Conservation (phyloP, 2,329 filamentous ascomycete genomes). For the Fusarium pseudonygamai region DNA sequence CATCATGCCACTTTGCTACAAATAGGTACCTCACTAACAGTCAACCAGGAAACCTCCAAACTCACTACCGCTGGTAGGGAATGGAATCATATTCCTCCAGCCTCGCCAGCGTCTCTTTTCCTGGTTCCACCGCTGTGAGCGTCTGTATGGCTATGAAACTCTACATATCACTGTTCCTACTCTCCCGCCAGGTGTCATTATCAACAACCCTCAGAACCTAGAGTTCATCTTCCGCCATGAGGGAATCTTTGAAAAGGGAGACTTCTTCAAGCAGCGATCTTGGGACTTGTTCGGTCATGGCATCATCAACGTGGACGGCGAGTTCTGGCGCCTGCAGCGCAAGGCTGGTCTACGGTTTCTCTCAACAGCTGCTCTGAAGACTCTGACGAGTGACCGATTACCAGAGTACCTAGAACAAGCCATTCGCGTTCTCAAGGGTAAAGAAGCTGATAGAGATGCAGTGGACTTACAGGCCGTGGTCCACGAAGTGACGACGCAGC, state of each 20-base stretch:
- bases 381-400: slow-evolving; percentile 65
- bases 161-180: slow-evolving; percentile 70
- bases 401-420: slow-evolving; percentile 62
- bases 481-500: slow-evolving; percentile 70
- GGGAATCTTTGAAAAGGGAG: slow-evolving; percentile 68
- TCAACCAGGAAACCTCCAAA: slow-evolving; percentile 56
- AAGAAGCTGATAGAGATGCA: slow-evolving; percentile 38
- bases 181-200: slow-evolving; percentile 69
- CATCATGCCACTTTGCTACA: not conserved
- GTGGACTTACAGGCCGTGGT: slow-evolving; percentile 69
- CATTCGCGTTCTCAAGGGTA: slow-evolving; percentile 50
- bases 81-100: slow-evolving; percentile 69
- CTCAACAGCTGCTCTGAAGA: slow-evolving; percentile 64
- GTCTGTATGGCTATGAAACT: slow-evolving; percentile 66
- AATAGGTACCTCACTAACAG: not conserved
- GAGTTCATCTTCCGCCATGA: slow-evolving; percentile 72
- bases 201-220: slow-evolving; percentile 69
- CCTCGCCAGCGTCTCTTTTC: slow-evolving; percentile 67
- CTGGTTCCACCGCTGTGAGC: slow-evolving; percentile 70
- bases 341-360: slow-evolving; percentile 70
- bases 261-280: slow-evolving; percentile 67
- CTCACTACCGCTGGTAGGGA: slow-evolving; percentile 65
- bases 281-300: slow-evolving; percentile 73
- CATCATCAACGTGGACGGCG: slow-evolving; percentile 73
- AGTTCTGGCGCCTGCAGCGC: slow-evolving; percentile 69